Percentiles rank a stretch among this genome's conserved stretches.
Conservation (phyloP, 805 yeast genomes). For the Ogataea chonburiensis region DNA sequence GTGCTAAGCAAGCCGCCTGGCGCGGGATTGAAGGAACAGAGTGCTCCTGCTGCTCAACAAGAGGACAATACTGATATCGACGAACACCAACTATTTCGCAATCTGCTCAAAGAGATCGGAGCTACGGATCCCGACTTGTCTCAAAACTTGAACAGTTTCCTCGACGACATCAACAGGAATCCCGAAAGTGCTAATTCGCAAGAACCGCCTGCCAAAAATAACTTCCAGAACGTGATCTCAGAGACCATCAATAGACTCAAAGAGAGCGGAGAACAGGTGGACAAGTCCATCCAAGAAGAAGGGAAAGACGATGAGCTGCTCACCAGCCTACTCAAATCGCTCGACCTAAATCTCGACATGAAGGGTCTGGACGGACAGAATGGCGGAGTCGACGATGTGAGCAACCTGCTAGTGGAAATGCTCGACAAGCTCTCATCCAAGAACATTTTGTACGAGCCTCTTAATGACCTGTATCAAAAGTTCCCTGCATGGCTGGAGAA, state of each 20-base stretch:
- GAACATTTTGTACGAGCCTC: conserved; percentile 83
- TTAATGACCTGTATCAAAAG: conserved; percentile 73
- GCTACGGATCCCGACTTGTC: conserved; percentile 31
- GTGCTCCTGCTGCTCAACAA: conserved; percentile 15
- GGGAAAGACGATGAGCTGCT: conserved; percentile 46
- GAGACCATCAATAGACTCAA: conserved; percentile 79
- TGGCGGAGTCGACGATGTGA: conserved; percentile 36
- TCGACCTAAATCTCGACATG: conserved; percentile 46
- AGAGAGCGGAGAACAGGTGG: conserved; percentile 70
- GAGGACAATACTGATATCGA: conserved; percentile 19
- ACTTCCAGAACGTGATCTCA: conserved; percentile 73
- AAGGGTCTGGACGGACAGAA: conserved; percentile 18
- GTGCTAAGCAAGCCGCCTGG: conserved; percentile 64
- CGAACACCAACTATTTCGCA: conserved; percentile 25
- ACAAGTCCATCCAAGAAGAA: conserved; percentile 47
- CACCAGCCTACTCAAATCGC: conserved; percentile 63
- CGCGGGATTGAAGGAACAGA: conserved; percentile 26
- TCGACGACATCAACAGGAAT: conserved; percentile 20
- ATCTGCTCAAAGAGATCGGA: conserved; percentile 26
- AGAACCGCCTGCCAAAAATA: conserved; percentile 23
- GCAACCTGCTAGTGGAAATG: conserved; percentile 66
- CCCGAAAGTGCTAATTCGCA: conserved; percentile 5
- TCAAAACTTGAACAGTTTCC: conserved; percentile 23
- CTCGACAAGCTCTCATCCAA: conserved; percentile 80
- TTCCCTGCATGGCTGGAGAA: conserved; percentile 69